Conservation (phyloP, 208 protist species). For the Leishmania guyanensis region DNA sequence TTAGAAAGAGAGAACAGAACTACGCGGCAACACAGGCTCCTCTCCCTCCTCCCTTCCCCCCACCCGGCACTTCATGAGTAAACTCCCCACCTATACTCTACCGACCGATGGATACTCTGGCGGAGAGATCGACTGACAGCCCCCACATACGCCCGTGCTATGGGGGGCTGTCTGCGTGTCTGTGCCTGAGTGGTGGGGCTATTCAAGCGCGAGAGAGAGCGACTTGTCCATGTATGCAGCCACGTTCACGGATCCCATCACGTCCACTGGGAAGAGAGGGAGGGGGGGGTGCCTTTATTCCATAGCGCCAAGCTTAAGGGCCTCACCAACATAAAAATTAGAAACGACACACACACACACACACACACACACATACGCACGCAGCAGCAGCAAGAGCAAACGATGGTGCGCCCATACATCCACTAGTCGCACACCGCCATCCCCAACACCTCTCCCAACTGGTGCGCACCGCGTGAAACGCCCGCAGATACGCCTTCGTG, state of each 20-base stretch:
- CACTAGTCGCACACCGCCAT: not conserved
- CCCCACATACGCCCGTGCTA: not conserved
- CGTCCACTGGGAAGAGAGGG: not conserved
- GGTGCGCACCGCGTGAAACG: not conserved
- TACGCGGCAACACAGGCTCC: not conserved
- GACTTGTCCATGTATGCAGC: not conserved
- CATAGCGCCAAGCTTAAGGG: not conserved
- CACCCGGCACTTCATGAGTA: no score
- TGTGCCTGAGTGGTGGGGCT: not conserved
- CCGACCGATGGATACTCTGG: not conserved
- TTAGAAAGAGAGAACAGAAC: not conserved
- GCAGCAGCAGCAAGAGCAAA: not conserved
- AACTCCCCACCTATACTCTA: not conserved
- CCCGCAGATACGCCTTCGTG: not conserved
- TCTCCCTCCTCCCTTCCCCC: not conserved
- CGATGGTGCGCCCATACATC: not conserved
- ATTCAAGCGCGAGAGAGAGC: not conserved
- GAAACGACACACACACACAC: not conserved
- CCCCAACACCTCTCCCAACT: not conserved
- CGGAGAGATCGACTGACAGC: not conserved
- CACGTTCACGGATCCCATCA: not conserved
- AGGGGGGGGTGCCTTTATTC: not conserved
- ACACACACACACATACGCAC: not conserved
- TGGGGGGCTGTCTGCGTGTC: not conserved
- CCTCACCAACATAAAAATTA: not conserved